Conservation (phyloP, 257 asterid genomes). For the Solanum gracilifrons region DNA sequence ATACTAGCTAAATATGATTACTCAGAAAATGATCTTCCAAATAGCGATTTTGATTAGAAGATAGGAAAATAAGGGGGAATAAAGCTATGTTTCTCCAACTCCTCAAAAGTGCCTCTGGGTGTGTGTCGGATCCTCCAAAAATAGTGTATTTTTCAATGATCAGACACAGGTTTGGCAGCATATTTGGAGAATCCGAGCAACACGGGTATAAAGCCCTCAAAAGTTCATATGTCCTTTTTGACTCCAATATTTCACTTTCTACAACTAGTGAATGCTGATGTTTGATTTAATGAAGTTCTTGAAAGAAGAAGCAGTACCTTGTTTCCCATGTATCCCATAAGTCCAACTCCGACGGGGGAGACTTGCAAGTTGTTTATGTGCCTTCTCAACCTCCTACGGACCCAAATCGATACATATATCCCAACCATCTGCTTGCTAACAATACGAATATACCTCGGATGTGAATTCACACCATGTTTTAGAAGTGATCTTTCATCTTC, state of each 20-base stretch:
- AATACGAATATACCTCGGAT: constrained; percentile 15
- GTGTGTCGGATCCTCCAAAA: neutral
- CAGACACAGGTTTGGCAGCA: neutral
- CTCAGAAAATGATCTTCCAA: neutral
- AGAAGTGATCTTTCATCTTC: constrained; percentile 53
- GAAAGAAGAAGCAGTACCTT: constrained; percentile 43
- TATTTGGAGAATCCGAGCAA: neutral
- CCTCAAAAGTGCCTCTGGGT: neutral
- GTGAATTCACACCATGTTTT: constrained; percentile 54
- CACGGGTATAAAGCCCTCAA: neutral
- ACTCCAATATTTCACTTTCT: neutral
- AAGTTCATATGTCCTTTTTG: neutral
- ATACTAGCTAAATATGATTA: neutral
- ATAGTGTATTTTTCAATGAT: neutral
- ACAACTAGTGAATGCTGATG: neutral
- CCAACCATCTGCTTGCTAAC: constrained; percentile 23
- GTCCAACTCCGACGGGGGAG: constrained; percentile 91
- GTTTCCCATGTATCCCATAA: constrained; percentile 96
- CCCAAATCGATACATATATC: constrained; percentile 15
- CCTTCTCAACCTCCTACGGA: constrained; percentile 15
- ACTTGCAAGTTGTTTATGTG: constrained; percentile 31
- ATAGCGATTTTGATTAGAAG: neutral
- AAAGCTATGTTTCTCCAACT: neutral
- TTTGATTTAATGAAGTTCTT: neutral
- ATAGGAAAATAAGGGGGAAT: neutral